Base-by-base conservation (phyloP, 108 stramenopile species). In the Tribonema minus region DNA sequence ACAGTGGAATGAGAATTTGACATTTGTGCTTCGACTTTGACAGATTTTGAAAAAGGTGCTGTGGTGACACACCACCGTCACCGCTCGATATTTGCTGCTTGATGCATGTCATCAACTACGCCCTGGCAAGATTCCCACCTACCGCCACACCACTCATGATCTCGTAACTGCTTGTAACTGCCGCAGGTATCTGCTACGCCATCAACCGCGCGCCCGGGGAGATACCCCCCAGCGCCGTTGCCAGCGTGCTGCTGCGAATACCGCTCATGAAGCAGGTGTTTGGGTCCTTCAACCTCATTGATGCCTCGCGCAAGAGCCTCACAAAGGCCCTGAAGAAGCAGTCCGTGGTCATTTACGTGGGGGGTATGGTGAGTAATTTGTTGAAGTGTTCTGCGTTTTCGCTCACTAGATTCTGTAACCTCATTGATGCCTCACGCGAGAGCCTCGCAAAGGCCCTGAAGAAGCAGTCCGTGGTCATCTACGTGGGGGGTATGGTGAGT, bases 401-500 rank as follows among this genome's bases (percentile, higher is more conserved):
- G 77, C 20, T 54, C 15, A 9, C 9, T 54, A n/a, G 46, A 20
- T 54, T 54, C 20, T 54, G 46, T 54, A 54, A 61, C 70, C 77
- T 78, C n/a, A 66, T 78, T 6, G 68, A 35, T 2, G 77, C 77
- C 4, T 69, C 68, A 12, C 46, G 77, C 59, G 41, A n/a, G 33
- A 69, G 77, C 60, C 0, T 78, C 25, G 37, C 27, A 15, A 46
- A 33, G 58, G 3, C 77, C 28, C 68, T 78, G 2, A 32, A 30
- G 20, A 39, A 27, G 39, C 35, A 67, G 6, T 68, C 67, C 32
- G 33, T 78, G 37, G 68, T 78, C 9, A 31, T 78, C 29, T 78
- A 78, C 59, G 68, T 78, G 5, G 77, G 77, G 15, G 77, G 77
- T 28, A 78, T 78, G 20, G 77, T n/a, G n/a, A n/a, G n/a, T n/a